Conservation (phyloP, 2,329 filamentous ascomycete genomes). For the Botrytis fabae region DNA sequence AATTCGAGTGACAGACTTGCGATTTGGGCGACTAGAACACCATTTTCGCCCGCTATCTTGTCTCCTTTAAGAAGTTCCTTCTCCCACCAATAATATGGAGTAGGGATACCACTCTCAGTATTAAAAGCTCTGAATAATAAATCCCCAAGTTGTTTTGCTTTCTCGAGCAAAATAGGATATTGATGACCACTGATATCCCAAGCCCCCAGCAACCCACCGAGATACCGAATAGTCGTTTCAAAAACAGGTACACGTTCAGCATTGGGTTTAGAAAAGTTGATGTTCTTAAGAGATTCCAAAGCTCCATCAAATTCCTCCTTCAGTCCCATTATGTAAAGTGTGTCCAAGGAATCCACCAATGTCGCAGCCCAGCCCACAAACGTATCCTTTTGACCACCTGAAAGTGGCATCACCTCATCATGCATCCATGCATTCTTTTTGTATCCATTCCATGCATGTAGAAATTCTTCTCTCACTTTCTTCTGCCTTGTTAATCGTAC, state of each 20-base stretch:
- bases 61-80: not conserved
- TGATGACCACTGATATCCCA: constrained; percentile 63
- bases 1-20: constrained; percentile 62
- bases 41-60: constrained; percentile 9
- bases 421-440: constrained; percentile 75
- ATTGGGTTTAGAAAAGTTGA: constrained; percentile 29
- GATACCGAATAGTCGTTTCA: constrained; percentile 33
- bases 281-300: constrained; percentile 56
- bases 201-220: constrained; percentile 30
- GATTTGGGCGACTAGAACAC: constrained; percentile 56
- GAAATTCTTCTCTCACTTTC: constrained; percentile 28
- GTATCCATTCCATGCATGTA: constrained; percentile 69
- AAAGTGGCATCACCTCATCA: constrained; percentile 77
- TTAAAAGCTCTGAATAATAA: constrained; percentile 72
- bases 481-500: constrained; percentile 9
- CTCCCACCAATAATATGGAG: constrained; percentile 48
- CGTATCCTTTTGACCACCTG: constrained; percentile 66
- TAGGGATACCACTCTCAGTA: constrained; percentile 71
- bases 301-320: constrained; percentile 76
- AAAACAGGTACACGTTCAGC: constrained; percentile 30
- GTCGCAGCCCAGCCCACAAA: constrained; percentile 91
- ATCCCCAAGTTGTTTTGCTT: constrained; percentile 68
- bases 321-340: constrained; percentile 80
- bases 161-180: constrained; percentile 57
- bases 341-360: constrained; percentile 76